phyloP scores from a whole-genome alignment of 108 stramenopile genomes.

The Skeletonema costatum region DNA sequence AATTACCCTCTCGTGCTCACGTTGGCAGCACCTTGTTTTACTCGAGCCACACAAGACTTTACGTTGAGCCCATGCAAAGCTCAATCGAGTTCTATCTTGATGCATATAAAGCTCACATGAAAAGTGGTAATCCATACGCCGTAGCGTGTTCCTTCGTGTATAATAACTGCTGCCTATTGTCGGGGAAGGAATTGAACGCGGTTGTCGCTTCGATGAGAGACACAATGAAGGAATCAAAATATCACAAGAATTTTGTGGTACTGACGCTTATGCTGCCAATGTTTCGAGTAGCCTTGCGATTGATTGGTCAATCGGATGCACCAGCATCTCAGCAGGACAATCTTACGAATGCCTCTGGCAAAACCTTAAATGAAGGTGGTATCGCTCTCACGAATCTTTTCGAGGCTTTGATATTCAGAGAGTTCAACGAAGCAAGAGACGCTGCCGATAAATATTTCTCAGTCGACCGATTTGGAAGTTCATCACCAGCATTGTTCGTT shows the following conservation, averaged over 20 bases:
- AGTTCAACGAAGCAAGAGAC: background rate
- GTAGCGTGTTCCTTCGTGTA: background rate
- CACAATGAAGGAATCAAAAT: background rate
- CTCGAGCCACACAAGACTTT: background rate
- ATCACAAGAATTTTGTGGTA: background rate
- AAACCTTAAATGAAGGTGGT: background rate
- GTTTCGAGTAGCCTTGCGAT: background rate
- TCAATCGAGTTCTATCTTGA: conserved; percentile 8
- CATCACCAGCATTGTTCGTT: background rate
- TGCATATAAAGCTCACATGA: background rate
- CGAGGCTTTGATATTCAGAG: background rate
- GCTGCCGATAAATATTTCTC: background rate
- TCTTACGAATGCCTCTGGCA: background rate
- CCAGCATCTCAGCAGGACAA: background rate
- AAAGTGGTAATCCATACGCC: conserved; percentile 8
- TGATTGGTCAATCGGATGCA: background rate
- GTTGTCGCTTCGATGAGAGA: background rate
- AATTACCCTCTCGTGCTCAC: too few relatives aligned
- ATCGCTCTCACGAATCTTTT: too few relatives aligned
- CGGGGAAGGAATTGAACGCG: background rate
- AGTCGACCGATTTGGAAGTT: background rate
- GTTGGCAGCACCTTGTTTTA: background rate
- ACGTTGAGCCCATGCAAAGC: conserved; percentile 4
- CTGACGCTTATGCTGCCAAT: background rate
- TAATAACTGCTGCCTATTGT: background rate